These are phyloP conservation scores for Suillus clintonianus DNA, from an alignment of 768 basidiomycete genomes.

Conservation along the genomic window DNA sequence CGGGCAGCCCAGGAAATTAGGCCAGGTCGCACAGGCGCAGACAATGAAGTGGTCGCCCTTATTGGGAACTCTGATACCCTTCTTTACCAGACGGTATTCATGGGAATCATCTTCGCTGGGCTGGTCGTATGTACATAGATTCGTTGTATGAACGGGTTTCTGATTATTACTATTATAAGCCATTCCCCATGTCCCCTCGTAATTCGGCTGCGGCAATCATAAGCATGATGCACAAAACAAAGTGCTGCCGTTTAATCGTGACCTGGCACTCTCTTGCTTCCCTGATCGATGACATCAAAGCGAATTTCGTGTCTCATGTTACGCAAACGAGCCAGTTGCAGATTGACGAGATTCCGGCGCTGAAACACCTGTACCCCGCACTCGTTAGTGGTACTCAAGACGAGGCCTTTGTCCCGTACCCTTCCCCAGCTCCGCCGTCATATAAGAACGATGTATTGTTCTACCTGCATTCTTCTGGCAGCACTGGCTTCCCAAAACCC, in stretches of 20 bases:
- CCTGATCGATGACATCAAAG: conserved; percentile 13
- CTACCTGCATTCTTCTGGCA: conserved; percentile 52
- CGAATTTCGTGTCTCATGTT: conserved; percentile 7
- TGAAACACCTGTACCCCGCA: conserved; percentile 39
- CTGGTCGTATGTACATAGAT: conserved; percentile 31
- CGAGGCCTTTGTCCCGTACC: conserved; percentile 21
- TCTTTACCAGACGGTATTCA: conserved; percentile 32
- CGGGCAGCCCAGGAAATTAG: conserved; percentile 43
- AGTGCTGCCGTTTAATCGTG: conserved; percentile 20
- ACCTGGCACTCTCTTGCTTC: conserved; percentile 18
- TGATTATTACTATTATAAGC: conserved; percentile 22
- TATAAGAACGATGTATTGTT: conserved; percentile 38
- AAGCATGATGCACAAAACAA: conserved; percentile 23
- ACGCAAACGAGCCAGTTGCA: neutral
- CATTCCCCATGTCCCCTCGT: conserved; percentile 40
- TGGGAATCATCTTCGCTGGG: conserved; percentile 43
- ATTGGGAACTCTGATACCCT: conserved; percentile 34
- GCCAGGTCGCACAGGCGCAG: conserved; percentile 29
- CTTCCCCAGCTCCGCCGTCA: conserved; percentile 7
- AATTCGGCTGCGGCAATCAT: conserved; percentile 45
- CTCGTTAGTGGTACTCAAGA: conserved; percentile 33
- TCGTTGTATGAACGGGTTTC: conserved; percentile 23
- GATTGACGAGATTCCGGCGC: conserved; percentile 20
- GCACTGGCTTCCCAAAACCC: conserved; percentile 51
- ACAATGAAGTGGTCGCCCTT: conserved; percentile 21